Conservation (phyloP, 2,329 filamentous ascomycete genomes). For the Zopfia rhizophila region DNA sequence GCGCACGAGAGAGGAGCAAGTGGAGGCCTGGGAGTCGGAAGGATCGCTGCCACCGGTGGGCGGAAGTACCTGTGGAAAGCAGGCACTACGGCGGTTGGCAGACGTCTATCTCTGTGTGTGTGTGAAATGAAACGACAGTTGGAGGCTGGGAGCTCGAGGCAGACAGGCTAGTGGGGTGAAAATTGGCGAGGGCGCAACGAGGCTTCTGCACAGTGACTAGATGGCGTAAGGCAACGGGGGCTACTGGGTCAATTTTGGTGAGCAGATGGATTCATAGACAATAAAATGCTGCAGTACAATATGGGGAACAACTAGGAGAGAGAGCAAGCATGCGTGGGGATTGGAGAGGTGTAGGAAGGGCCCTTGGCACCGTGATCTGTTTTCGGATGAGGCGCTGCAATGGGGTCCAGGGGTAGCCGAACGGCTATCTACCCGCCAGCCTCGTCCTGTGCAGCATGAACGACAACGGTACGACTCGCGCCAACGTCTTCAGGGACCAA, state of each 20-base stretch:
- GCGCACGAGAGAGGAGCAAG: conserved; percentile 4
- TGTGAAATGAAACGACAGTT: conserved; percentile 9
- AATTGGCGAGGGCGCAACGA: conserved; percentile 1
- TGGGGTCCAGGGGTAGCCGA: conserved; percentile 9
- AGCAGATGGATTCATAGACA: no score
- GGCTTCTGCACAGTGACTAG: conserved; percentile 21
- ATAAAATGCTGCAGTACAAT: conserved; percentile 25
- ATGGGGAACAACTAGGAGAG: conserved; percentile 17
- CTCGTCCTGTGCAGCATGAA: conserved; percentile 20
- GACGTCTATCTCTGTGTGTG: not conserved
- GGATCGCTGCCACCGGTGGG: conserved; percentile 6
- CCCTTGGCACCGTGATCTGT: conserved; percentile 4
- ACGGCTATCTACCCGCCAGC: conserved; percentile 14
- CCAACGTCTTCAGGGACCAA: conserved; percentile 11
- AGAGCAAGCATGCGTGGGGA: not conserved
- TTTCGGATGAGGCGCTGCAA: conserved; percentile 11
- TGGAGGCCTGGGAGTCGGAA: conserved; percentile 5
- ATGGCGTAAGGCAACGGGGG: conserved; percentile 18
- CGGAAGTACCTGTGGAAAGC: not conserved
- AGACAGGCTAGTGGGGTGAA: conserved; percentile 4
- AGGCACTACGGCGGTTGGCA: not conserved
- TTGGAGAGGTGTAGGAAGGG: conserved; percentile 20
- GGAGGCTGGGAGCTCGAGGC: conserved; percentile 5
- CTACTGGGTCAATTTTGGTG: conserved; percentile 17
- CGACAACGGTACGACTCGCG: not conserved